Percentiles rank a stretch among this genome's conserved stretches.
phyloP scores from a whole-genome alignment of 1,284 basidiomycete genomes.

The Fomitopsis schrenkii region DNA sequence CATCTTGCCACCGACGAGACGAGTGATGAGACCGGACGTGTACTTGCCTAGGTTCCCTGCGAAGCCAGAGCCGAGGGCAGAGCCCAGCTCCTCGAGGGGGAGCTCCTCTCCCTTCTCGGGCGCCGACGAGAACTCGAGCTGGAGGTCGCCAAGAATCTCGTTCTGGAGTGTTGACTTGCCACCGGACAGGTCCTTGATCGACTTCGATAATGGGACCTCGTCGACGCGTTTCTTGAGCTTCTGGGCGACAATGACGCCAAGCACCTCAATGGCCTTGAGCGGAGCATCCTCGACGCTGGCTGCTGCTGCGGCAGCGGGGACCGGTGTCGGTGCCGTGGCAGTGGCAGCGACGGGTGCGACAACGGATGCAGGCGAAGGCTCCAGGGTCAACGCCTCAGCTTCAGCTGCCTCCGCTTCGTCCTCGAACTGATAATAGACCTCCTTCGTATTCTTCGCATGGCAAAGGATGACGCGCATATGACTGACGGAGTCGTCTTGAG shows the following conservation, averaged over 20 bases:
- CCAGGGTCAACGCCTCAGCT: conserved; percentile 35
- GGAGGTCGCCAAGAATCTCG: conserved; percentile 92
- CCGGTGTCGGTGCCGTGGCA: conserved; percentile 39
- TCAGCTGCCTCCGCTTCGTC: conserved; percentile 67
- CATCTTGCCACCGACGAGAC: conserved; percentile 94
- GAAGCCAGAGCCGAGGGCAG: conserved; percentile 81
- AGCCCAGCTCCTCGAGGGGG: conserved; percentile 91
- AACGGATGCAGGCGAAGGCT: conserved; percentile 40
- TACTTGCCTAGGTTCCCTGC: conserved; percentile 91
- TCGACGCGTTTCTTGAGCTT: conserved; percentile 95
- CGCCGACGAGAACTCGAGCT: conserved; percentile 85
- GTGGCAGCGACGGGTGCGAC: conserved; percentile 41
- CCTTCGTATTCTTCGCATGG: conserved; percentile 92
- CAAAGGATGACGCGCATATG: conserved; percentile 84
- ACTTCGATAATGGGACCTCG: conserved; percentile 90
- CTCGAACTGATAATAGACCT: conserved; percentile 98
- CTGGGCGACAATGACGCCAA: conserved; percentile 90
- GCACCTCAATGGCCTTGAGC: conserved; percentile 88
- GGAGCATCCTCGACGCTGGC: conserved; percentile 86
- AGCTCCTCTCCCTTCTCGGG: conserved; percentile 99
- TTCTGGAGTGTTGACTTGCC: conserved; percentile 99
- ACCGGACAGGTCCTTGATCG: conserved; percentile 97
- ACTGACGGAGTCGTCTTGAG: conserved; percentile 81
- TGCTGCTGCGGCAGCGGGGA: conserved; percentile 57
- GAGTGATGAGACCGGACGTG: conserved; percentile 87